Evolutionary conservation across 441 rosid species (phyloP).

Genomic region (Brassica hybrid): DNA sequence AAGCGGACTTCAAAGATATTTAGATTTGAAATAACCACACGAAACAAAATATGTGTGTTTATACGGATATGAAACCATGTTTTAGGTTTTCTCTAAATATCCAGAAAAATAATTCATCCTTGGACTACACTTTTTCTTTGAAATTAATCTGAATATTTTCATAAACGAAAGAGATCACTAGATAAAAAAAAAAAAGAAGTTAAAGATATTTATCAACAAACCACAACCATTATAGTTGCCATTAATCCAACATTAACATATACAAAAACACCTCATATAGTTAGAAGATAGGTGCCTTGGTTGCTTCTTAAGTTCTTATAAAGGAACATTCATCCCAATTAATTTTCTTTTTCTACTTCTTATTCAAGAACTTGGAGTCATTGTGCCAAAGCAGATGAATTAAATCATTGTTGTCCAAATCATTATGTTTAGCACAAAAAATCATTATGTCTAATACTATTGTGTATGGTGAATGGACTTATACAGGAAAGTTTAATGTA

Average conservation of each 20-base stretch:
- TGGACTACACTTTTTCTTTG: too few species aligned
- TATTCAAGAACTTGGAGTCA: background rate
- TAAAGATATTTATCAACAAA: background rate
- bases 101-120: too few species aligned
- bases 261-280: background rate
- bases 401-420: background rate
- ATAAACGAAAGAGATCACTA: too few species aligned
- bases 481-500: background rate
- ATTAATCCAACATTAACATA: background rate
- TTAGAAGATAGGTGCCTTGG: too few species aligned
- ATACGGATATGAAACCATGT: too few species aligned
- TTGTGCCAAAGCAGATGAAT: conserved; percentile 4
- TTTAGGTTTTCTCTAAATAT: too few species aligned
- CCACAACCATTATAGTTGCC: background rate
- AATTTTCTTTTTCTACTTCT: background rate
- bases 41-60: too few species aligned
- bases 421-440: background rate
- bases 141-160: too few species aligned
- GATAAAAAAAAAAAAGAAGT: too few species aligned
- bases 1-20: too few species aligned
- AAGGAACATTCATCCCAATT: background rate
- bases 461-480: background rate
- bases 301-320: too few species aligned
- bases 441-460: background rate
- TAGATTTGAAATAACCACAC: too few species aligned